Evolutionary conservation across 148 eudicot genomes (phyloP).

Genomic region (Cornus controversa): DNA sequence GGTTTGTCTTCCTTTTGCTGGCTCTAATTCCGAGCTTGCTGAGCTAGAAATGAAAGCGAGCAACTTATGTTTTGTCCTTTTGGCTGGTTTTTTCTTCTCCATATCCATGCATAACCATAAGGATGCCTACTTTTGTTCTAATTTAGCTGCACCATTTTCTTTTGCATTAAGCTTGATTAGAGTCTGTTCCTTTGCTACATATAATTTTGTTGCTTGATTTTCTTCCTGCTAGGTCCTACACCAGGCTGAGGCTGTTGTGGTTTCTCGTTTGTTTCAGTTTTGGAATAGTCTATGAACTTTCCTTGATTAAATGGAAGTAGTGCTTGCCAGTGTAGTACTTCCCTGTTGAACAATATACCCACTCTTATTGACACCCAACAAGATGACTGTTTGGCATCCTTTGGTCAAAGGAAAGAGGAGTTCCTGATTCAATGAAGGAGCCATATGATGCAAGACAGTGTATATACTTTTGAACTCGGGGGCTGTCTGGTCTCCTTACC

Average conservation of each 20-base stretch:
- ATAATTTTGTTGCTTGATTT: not conserved
- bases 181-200: not conserved
- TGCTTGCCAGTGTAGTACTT: not conserved
- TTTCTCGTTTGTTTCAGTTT: not conserved
- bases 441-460: no score
- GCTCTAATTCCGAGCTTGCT: no score
- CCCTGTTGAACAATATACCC: not conserved
- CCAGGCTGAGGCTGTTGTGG: not conserved
- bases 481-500: no score
- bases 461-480: no score
- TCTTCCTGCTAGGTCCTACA: not conserved
- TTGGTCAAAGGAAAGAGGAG: no score
- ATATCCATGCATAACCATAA: not conserved
- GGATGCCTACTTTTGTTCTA: not conserved
- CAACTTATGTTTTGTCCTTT: no score
- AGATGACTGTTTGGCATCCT: not conserved
- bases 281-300: not conserved
- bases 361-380: not conserved
- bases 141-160: not conserved
- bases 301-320: not conserved
- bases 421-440: no score
- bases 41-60: no score
- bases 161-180: not conserved
- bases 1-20: no score
- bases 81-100: not conserved